These are phyloP conservation scores for Neocucurbitaria cava DNA, from an alignment of 2,329 filamentous ascomycete species.

Conservation along the genomic window DNA sequence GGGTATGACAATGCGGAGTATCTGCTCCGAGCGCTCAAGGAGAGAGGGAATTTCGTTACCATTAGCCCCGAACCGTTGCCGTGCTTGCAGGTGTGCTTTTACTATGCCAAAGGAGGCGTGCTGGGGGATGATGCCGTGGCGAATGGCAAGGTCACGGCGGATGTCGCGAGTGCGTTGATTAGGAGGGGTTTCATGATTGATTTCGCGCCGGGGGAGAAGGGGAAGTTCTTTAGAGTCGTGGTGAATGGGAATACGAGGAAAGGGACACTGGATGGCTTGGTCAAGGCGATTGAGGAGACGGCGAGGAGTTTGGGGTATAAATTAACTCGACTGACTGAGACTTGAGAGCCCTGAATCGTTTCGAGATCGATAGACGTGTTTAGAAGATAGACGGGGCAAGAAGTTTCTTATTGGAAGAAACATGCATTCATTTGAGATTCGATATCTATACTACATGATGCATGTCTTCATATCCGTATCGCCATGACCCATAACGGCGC, in stretches of 20 bases:
- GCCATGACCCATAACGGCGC: conserved; percentile 27
- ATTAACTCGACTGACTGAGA: neutral
- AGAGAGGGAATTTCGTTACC: conserved; percentile 68
- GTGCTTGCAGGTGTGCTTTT: conserved; percentile 95
- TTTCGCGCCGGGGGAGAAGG: conserved; percentile 66
- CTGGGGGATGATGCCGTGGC: conserved; percentile 53
- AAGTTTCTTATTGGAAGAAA: neutral
- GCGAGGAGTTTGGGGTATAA: conserved; percentile 44
- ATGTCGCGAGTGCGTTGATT: conserved; percentile 63
- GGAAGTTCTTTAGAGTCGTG: conserved; percentile 73
- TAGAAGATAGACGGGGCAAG: neutral
- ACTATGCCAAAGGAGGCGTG: conserved; percentile 70
- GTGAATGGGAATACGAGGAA: conserved; percentile 67
- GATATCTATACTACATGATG: conserved; percentile 42
- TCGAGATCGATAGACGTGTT: neutral
- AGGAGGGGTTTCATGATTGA: conserved; percentile 72
- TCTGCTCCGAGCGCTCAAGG: conserved; percentile 67
- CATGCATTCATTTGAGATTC: conserved; percentile 21
- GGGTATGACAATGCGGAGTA: conserved; percentile 76
- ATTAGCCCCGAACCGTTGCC: conserved; percentile 75
- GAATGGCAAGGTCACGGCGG: conserved; percentile 64
- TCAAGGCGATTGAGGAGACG: conserved; percentile 63
- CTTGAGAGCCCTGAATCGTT: neutral
- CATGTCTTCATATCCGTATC: conserved; percentile 28
- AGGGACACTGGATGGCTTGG: conserved; percentile 68